A percentile compares a stretch with the other conserved stretches of the same genome.
Conservation (phyloP, 345 rosid species). For the Melaleuca alternifolia region DNA sequence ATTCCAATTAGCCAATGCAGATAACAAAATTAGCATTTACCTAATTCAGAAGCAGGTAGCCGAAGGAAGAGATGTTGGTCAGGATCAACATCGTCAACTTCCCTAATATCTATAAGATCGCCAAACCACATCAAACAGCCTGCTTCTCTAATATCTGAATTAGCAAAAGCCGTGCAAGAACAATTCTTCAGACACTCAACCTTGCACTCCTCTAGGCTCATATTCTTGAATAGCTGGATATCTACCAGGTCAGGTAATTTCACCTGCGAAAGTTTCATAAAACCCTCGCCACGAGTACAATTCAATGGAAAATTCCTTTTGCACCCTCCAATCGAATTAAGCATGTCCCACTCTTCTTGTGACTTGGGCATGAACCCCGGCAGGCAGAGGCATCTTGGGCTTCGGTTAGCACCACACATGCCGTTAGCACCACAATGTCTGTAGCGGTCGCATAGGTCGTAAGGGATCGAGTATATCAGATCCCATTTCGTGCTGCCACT, state of each 20-base stretch:
- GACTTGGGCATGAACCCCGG: conserved; percentile 21
- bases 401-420: neutral
- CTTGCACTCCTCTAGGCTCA: conserved; percentile 9
- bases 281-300: conserved; percentile 1
- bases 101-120: neutral
- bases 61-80: neutral
- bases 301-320: neutral
- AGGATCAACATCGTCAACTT: neutral
- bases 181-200: conserved; percentile 14
- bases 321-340: conserved; percentile 13
- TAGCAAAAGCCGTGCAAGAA: conserved; percentile 23
- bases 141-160: conserved; percentile 2
- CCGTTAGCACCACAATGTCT: neutral
- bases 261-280: neutral
- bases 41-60: neutral
- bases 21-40: neutral
- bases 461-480: neutral
- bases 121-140: conserved; percentile 23
- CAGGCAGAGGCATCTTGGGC: conserved; percentile 6
- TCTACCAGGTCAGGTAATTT: conserved; percentile 12
- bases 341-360: conserved; percentile 9
- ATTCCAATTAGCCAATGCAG: neutral
- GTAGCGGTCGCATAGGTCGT: neutral
- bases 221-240: conserved; percentile 11
- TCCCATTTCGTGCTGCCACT: neutral